phyloP scores from a whole-genome alignment of 441 rosid genomes.

The Pelargonium myrrhifolium region DNA sequence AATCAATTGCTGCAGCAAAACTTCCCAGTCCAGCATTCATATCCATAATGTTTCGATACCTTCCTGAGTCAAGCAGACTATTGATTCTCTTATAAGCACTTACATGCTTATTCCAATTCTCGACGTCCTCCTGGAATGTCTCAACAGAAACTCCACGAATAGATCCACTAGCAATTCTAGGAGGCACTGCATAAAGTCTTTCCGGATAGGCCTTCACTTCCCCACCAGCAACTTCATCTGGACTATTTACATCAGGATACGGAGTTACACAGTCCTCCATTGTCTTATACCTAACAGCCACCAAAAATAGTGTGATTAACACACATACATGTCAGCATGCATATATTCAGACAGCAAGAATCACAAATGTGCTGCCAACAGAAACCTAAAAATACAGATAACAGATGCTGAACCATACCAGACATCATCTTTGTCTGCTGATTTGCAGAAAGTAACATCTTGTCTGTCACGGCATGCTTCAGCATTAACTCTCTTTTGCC shows the following conservation, averaged over 20 bases:
- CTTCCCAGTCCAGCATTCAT: slow-evolving; percentile 18
- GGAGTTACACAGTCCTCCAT: slow-evolving; percentile 16
- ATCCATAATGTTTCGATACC: slow-evolving; percentile 15
- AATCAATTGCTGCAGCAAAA: slow-evolving; percentile 13
- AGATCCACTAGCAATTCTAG: slow-evolving; percentile 15
- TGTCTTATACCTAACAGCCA: slow-evolving; percentile 13
- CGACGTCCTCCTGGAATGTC: slow-evolving; percentile 11
- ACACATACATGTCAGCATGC: not conserved
- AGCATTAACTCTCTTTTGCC: slow-evolving; percentile 11
- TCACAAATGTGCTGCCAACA: not conserved
- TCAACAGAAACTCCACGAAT: slow-evolving; percentile 15
- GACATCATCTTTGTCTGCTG: slow-evolving; percentile 3
- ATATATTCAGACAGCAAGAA: not conserved
- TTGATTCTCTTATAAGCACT: slow-evolving; percentile 15
- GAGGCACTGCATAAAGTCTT: slow-evolving; percentile 12
- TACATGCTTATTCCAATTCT: slow-evolving; percentile 14
- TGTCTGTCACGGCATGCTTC: slow-evolving; percentile 8
- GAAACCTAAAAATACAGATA: not conserved
- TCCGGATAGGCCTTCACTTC: slow-evolving; percentile 15
- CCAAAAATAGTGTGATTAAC: not conserved
- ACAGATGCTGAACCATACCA: slow-evolving; percentile 4
- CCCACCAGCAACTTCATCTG: slow-evolving; percentile 5
- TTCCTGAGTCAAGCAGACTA: slow-evolving; percentile 14
- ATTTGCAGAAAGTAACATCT: slow-evolving; percentile 14
- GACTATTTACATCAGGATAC: slow-evolving; percentile 7